A percentile compares a stretch with the other conserved stretches of the same genome.
These are phyloP conservation scores for Cyberlindnera mrakii DNA, from an alignment of 805 yeast species.

Conservation along the genomic window DNA sequence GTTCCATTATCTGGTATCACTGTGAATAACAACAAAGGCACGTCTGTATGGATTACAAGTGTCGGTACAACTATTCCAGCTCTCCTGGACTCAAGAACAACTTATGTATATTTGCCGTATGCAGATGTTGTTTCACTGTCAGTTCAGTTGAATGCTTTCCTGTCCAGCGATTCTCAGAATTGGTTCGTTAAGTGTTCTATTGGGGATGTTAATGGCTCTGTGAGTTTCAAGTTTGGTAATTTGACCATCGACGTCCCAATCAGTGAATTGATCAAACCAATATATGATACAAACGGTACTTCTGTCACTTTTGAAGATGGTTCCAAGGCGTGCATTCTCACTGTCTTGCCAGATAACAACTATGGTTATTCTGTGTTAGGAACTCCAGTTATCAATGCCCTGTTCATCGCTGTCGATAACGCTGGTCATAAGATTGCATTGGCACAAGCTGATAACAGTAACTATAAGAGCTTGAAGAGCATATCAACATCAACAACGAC, in stretches of 20 bases:
- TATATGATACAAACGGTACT: conserved; percentile 27
- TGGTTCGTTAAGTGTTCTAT: conserved; percentile 66
- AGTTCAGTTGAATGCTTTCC: conserved; percentile 63
- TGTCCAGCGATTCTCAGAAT: conserved; percentile 34
- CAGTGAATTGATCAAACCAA: conserved; percentile 36
- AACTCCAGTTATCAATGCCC: conserved; percentile 44
- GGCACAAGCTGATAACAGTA: conserved; percentile 38
- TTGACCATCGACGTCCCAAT: conserved; percentile 46
- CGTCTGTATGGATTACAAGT: conserved; percentile 1
- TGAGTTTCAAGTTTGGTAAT: conserved; percentile 50
- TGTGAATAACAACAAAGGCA: conserved; percentile 36
- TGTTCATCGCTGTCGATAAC: conserved; percentile 59
- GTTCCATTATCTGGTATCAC: conserved; percentile 41
- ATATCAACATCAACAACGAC: conserved; percentile 1
- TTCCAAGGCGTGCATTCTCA: conserved; percentile 48
- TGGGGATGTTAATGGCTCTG: conserved; percentile 39
- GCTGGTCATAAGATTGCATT: conserved; percentile 51
- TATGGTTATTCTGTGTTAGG: conserved; percentile 55
- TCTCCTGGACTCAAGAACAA: conserved; percentile 49
- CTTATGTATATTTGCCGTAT: conserved; percentile 47
- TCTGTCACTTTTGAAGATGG: conserved; percentile 47
- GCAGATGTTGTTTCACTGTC: conserved; percentile 55
- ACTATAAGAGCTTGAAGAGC: neutral
- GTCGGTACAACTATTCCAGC: conserved; percentile 34
- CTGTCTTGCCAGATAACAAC: conserved; percentile 40